Evolutionary conservation across 345 rosid genomes (phyloP), one percentile per base, ranked within the genome.

Genomic region (Murraya koenigii): DNA sequence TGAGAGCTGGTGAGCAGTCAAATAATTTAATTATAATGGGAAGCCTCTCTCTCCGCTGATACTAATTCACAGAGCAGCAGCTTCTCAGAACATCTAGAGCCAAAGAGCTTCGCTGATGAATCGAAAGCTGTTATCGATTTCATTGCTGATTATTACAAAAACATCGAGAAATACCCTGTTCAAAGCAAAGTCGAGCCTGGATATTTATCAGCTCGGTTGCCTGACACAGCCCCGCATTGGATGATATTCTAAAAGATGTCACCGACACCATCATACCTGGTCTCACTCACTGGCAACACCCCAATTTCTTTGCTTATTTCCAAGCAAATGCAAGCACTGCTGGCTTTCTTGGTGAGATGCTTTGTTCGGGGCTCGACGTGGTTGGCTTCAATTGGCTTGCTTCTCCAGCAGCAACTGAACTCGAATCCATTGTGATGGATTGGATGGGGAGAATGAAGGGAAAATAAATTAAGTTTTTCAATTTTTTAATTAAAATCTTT

Each of bases 381-480:
- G 80, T 78, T 0, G 84, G 85, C 1, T 83, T 86, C 58, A 79
- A 71, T 13, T 86, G 85, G 89, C 8, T 77, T 22, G 28, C 87
- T 0, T 86, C 89, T 8, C 59, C 59, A 0, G 83, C 83, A 14
- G 87, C 89, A 26, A 86, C 87, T 10, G 89, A 86, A 56, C 84
- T 86, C 4, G 89, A 87, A 73, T 56, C 10, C 67, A 71, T 77
- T 4, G 82, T 84, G 17, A 82, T 79, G 79, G 86, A 82, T 25
- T 84, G 84, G 85, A 76, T 86, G 13, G 85, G 82, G 4, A n/a
- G n/a, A n/a, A n/a, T n/a, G n/a, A n/a, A n/a, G n/a, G n/a, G n/a
- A n/a, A n/a, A n/a, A n/a, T n/a, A n/a, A n/a, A n/a, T n/a, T n/a
- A n/a, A n/a, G n/a, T n/a, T n/a, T n/a, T n/a, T n/a, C n/a, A n/a